Conservation (phyloP, 176 grass and related monocot species). For the Phyllostachys edulis region DNA sequence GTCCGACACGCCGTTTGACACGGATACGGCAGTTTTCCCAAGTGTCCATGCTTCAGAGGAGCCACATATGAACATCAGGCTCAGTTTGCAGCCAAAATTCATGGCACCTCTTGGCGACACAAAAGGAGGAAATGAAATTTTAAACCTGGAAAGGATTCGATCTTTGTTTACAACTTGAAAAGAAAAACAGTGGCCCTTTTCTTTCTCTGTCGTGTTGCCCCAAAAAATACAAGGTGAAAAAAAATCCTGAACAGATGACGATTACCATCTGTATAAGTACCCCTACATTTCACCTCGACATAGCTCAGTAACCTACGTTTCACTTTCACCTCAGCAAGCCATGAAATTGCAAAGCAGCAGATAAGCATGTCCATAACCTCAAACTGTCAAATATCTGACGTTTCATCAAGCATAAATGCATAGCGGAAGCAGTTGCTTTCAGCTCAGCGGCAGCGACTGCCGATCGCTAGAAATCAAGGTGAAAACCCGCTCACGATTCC, state of each 20-base stretch:
- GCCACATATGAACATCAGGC: not conserved
- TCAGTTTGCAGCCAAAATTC: not conserved
- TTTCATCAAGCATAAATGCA: not conserved
- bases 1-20: no score
- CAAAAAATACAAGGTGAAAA: no score
- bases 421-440: not conserved
- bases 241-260: no score
- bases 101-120: slow-evolving; percentile 1
- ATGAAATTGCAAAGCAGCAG: not conserved
- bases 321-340: not conserved
- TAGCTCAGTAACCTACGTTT: not conserved
- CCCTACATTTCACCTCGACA: no score
- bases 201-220: no score
- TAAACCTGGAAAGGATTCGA: not conserved
- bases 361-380: not conserved
- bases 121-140: not conserved
- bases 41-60: no score
- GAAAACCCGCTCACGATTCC: not conserved
- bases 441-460: not conserved
- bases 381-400: not conserved
- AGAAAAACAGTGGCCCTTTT: not conserved
- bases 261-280: not conserved
- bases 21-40: no score
- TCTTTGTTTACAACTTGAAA: not conserved
- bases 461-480: not conserved